These are phyloP conservation scores for Cladosporium sp. DNA, from an alignment of 2,329 filamentous ascomycete species.

Conservation along the genomic window DNA sequence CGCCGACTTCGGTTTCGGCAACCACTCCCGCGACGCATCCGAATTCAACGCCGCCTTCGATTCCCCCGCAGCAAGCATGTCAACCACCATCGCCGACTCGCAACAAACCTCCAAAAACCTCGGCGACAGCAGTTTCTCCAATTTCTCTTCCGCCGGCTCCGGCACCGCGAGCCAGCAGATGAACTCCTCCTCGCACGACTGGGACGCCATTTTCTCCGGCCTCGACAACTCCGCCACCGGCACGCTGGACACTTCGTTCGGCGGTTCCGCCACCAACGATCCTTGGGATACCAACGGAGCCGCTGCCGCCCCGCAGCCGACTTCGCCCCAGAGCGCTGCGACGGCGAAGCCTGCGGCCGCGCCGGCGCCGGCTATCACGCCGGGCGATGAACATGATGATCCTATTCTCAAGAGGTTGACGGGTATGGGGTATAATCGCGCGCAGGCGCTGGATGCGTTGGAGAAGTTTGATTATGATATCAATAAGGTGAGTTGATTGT, in stretches of 20 bases:
- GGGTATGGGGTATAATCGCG: constrained; percentile 78
- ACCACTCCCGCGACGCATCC: constrained; percentile 56
- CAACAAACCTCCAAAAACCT: constrained; percentile 34
- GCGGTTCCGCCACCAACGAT: constrained; percentile 18
- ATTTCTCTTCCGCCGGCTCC: constrained; percentile 16
- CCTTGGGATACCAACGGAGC: constrained; percentile 24
- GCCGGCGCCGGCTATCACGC: constrained; percentile 49
- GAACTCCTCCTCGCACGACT: constrained; percentile 70
- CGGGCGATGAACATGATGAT: constrained; percentile 79
- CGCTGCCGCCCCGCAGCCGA: constrained; percentile 18
- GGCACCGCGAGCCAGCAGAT: constrained; percentile 24
- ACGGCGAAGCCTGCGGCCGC: constrained; percentile 12
- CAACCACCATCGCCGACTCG: constrained; percentile 42
- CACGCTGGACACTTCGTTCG: constrained; percentile 25
- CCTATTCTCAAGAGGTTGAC: constrained; percentile 86
- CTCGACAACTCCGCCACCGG: constrained; percentile 52
- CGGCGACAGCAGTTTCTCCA: constrained; percentile 22
- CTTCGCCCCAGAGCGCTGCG: constrained; percentile 9
- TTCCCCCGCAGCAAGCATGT: constrained; percentile 51
- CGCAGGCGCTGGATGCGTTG: constrained; percentile 70
- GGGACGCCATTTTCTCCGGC: constrained; percentile 90
- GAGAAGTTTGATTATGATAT: constrained; percentile 97
- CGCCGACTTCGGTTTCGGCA: constrained; percentile 61
- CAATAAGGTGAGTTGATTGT: constrained; percentile 83
- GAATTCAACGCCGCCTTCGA: constrained; percentile 83